Percentiles rank a stretch among this genome's conserved stretches.
Conservation (phyloP, 2,329 filamentous ascomycete species). For the Talaromyces rugulosus region DNA sequence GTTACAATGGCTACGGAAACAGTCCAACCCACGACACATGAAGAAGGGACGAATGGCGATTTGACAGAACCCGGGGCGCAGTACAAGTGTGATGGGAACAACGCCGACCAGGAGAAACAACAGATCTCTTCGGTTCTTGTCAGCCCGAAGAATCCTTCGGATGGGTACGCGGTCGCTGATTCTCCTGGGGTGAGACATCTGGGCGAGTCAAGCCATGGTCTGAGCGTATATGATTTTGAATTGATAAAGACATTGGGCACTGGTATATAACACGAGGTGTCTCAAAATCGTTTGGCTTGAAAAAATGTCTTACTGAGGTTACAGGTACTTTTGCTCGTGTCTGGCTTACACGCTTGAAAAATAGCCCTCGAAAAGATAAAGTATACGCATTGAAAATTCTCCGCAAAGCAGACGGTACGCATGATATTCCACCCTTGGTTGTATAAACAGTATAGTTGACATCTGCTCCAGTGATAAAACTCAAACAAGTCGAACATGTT, state of each 20-base stretch:
- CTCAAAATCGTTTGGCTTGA: background rate
- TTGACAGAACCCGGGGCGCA: constrained; percentile 16
- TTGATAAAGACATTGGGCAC: constrained; percentile 48
- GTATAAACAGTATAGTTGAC: background rate
- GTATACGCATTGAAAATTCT: constrained; percentile 49
- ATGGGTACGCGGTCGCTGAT: constrained; percentile 5
- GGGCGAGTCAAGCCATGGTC: constrained; percentile 15
- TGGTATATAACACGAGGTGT: constrained; percentile 27
- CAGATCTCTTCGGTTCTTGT: constrained; percentile 23
- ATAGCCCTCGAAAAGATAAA: constrained; percentile 20
- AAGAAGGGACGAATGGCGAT: constrained; percentile 18
- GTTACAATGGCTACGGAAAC: constrained; percentile 38
- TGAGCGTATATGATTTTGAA: constrained; percentile 43
- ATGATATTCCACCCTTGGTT: constrained; percentile 6
- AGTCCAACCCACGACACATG: constrained; percentile 31
- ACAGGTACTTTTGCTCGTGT: constrained; percentile 50
- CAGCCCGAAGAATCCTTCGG: background rate
- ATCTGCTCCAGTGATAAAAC: constrained; percentile 44
- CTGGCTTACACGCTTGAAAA: constrained; percentile 44
- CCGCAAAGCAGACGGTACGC: constrained; percentile 47
- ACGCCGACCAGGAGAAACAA: constrained; percentile 24
- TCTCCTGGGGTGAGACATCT: constrained; percentile 13
- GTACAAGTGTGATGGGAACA: constrained; percentile 14
- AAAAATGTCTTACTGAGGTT: constrained; percentile 6
- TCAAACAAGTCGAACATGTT: constrained; percentile 67